Percentiles rank a stretch among this genome's conserved stretches.
phyloP scores from a whole-genome alignment of 2,329 filamentous ascomycete genomes.

The Colletotrichum godetiae region DNA sequence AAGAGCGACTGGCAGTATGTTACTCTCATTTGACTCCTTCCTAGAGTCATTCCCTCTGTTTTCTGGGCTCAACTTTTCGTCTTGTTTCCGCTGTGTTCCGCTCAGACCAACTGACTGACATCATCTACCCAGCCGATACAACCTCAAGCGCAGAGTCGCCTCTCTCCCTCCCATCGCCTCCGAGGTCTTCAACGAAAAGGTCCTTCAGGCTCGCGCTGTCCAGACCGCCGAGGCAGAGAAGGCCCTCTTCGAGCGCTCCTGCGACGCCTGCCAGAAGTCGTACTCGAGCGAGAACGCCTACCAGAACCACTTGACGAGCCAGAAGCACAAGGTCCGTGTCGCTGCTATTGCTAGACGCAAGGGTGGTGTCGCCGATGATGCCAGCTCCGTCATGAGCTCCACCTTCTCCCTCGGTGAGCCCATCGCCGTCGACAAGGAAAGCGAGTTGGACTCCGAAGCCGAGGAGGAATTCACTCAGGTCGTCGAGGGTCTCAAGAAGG shows the following conservation, averaged over 20 bases:
- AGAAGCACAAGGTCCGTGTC: conserved; percentile 84
- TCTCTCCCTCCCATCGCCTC: conserved; percentile 90
- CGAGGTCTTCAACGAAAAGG: conserved; percentile 95
- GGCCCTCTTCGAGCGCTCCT: conserved; percentile 87
- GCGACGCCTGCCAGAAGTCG: conserved; percentile 86
- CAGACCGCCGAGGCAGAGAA: conserved; percentile 87
- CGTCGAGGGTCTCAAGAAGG: conserved; percentile 79
- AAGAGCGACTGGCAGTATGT: conserved; percentile 98
- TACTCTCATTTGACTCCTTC: conserved; percentile 2
- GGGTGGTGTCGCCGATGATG: conserved; percentile 65
- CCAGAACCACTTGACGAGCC: conserved; percentile 89
- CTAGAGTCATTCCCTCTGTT: not conserved
- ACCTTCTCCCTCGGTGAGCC: conserved; percentile 92
- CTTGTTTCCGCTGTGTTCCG: not conserved
- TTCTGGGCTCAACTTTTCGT: not conserved
- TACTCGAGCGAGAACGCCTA: conserved; percentile 98
- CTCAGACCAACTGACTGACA: conserved; percentile 36
- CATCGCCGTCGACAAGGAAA: conserved; percentile 58
- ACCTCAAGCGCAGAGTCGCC: conserved; percentile 93
- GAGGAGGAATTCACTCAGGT: conserved; percentile 83
- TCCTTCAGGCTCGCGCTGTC: conserved; percentile 87
- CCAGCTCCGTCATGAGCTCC: conserved; percentile 87
- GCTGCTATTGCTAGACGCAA: conserved; percentile 52
- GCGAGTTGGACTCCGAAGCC: conserved; percentile 71
- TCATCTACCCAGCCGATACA: conserved; percentile 77